Evolutionary conservation across 371 early-diverging fungal species (phyloP).

Genomic region (Syncephalastrum contaminatum): DNA sequence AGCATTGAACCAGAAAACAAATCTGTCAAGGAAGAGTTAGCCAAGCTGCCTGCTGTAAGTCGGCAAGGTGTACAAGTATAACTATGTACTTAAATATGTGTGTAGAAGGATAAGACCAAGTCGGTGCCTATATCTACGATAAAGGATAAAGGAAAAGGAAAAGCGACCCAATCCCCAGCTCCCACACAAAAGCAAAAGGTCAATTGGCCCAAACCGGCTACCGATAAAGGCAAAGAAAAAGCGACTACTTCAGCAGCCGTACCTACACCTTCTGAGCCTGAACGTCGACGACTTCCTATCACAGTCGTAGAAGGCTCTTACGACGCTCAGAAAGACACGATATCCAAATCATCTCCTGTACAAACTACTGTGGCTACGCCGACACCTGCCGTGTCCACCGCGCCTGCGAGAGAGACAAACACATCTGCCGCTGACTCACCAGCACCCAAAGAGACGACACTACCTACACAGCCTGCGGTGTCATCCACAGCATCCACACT

Average conservation of each 20-base stretch:
- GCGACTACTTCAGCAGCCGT: too few relatives aligned
- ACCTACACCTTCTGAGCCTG: background rate
- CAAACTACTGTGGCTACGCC: too few relatives aligned
- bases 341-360: too few relatives aligned
- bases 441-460: background rate
- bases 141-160: background rate
- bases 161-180: background rate
- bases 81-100: background rate
- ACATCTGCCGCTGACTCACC: too few relatives aligned
- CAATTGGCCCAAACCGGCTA: too few relatives aligned
- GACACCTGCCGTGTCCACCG: background rate
- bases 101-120: background rate
- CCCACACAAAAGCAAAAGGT: too few relatives aligned
- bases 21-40: conserved; percentile 61
- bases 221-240: too few relatives aligned
- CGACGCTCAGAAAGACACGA: background rate
- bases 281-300: conserved; percentile 25
- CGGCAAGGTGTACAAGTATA: too few relatives aligned
- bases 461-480: background rate
- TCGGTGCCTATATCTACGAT: too few relatives aligned
- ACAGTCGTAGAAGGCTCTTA: conserved; percentile 30
- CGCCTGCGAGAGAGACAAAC: background rate
- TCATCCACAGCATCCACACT: background rate
- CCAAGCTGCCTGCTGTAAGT: conserved; percentile 30
- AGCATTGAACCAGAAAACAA: conserved; percentile 71